Conservation (phyloP, 2,329 filamentous ascomycete genomes). For the Akanthomyces dipterigenus region DNA sequence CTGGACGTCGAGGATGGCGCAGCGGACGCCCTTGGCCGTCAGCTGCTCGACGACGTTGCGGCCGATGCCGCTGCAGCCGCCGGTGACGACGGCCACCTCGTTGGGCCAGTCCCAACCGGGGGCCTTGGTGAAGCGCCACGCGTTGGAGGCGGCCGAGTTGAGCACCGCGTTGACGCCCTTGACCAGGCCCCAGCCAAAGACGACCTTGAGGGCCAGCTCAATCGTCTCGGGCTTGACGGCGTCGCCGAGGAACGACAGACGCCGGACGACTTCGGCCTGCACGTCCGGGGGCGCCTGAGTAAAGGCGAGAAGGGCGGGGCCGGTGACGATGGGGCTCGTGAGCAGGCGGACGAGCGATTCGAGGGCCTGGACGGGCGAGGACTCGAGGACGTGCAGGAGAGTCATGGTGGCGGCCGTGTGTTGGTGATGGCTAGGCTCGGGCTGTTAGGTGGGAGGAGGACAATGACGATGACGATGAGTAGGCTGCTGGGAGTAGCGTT, state of each 20-base stretch:
- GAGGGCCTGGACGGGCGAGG: slow-evolving; percentile 13
- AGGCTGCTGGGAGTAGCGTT: background rate
- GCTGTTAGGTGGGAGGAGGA: background rate
- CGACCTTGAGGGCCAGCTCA: slow-evolving; percentile 4
- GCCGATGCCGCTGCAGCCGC: slow-evolving; percentile 63
- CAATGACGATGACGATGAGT: background rate
- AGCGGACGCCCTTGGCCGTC: slow-evolving; percentile 50
- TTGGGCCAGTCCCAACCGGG: slow-evolving; percentile 51
- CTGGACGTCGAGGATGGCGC: slow-evolving; percentile 57
- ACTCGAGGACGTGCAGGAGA: slow-evolving; percentile 12
- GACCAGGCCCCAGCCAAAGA: slow-evolving; percentile 11
- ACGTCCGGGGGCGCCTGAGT: slow-evolving; percentile 9
- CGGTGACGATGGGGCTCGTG: slow-evolving; percentile 15
- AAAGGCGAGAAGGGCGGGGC: slow-evolving; percentile 15
- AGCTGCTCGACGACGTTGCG: slow-evolving; percentile 52
- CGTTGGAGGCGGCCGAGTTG: slow-evolving; percentile 9
- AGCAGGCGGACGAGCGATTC: slow-evolving; percentile 5
- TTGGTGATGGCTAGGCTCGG: background rate
- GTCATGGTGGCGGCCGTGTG: background rate
- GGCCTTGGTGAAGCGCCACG: slow-evolving; percentile 1
- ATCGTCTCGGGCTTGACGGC: slow-evolving; percentile 5
- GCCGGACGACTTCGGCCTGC: slow-evolving; percentile 2
- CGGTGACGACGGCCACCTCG: slow-evolving; percentile 62
- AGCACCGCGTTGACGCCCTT: slow-evolving; percentile 2
- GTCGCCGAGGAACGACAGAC: slow-evolving; percentile 8